Conservation (phyloP, 1,284 basidiomycete genomes). For the Taiwanofungus camphoratus region DNA sequence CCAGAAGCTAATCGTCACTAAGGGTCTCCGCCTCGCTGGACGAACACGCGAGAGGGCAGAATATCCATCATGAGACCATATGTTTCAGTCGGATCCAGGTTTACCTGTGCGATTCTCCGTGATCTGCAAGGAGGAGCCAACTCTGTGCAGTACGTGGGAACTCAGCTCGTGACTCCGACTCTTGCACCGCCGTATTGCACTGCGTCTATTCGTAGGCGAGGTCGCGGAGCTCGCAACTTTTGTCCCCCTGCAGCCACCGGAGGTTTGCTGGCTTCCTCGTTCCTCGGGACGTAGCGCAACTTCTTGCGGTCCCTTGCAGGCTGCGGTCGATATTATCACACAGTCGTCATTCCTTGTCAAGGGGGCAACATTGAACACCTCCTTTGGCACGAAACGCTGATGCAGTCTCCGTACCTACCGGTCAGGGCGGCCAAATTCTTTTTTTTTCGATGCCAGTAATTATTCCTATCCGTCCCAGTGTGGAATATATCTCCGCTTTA, state of each 20-base stretch:
- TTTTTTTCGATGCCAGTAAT: no score
- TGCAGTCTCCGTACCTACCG: no score
- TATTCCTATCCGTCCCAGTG: no score
- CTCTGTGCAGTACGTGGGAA: slow-evolving; percentile 6
- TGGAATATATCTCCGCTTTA: no score
- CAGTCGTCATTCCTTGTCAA: no score
- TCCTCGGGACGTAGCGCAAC: not conserved
- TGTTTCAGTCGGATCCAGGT: slow-evolving; percentile 10
- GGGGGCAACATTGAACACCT: no score
- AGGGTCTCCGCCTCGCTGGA: slow-evolving; percentile 21
- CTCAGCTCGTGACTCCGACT: not conserved
- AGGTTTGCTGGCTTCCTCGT: slow-evolving; percentile 3
- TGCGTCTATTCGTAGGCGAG: slow-evolving; percentile 2
- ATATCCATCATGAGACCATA: slow-evolving; percentile 9
- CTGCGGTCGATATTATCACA: no score
- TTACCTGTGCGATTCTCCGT: slow-evolving; percentile 6
- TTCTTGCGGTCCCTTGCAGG: no score
- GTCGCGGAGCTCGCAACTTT: slow-evolving; percentile 3
- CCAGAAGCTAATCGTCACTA: slow-evolving; percentile 26
- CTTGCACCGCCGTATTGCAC: slow-evolving; percentile 10
- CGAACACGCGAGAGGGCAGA: slow-evolving; percentile 4
- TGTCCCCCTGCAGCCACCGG: slow-evolving; percentile 5
- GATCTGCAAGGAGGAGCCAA: slow-evolving; percentile 6
- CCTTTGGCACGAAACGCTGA: no score
- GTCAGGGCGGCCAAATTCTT: no score